Base-by-base conservation (phyloP, 2,329 filamentous ascomycete species). In the Knufia fluminis region DNA sequence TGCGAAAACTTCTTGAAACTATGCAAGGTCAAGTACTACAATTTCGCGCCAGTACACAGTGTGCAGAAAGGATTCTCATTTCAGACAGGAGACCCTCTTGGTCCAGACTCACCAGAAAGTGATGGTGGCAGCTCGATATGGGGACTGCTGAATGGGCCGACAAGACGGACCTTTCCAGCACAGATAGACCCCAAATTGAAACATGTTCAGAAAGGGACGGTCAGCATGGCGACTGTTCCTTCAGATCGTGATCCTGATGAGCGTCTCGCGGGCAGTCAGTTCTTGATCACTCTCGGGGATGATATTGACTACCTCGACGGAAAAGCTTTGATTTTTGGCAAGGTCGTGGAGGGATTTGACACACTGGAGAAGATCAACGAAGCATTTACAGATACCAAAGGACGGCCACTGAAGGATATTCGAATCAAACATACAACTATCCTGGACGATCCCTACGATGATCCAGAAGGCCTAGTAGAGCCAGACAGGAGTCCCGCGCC, bases 1-100 rank as follows among this genome's bases (percentile, higher is more conserved):
- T 97, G 91, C 74, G 86, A 96, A 71, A 98, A 97, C 76, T 97
- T 98, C 68, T 74, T 98, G 50, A 97, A 98, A 76, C 86, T 98
- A 60, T 96, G 92, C 80, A 97, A 97, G 72, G 75, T 89, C 69
- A 98, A 96, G 73, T 98, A 97, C 72, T 98, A 96, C 80, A 97
- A 97, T 73, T 97, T 94, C 67, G 83, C 89, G 4, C 92, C 91
- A 22, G 73, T 97, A 48, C 87, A 96, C 71, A 89, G 84, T 58
- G 80, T 98, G 32, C 92, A 96, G 64, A 92, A 91, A 66, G 82
- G 88, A 68, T 97, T 96, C 69, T 94, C 90, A 53, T 95, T 95
- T 69, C 91, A 97, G 68, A 94, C 87, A 26, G 91, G 91, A 65
- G 92, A 97, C 62, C 91, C 91, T 10, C 82, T 97, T 47, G 91